phyloP scores from a whole-genome alignment of 2,329 filamentous ascomycete genomes.

The Periconia sp. region DNA sequence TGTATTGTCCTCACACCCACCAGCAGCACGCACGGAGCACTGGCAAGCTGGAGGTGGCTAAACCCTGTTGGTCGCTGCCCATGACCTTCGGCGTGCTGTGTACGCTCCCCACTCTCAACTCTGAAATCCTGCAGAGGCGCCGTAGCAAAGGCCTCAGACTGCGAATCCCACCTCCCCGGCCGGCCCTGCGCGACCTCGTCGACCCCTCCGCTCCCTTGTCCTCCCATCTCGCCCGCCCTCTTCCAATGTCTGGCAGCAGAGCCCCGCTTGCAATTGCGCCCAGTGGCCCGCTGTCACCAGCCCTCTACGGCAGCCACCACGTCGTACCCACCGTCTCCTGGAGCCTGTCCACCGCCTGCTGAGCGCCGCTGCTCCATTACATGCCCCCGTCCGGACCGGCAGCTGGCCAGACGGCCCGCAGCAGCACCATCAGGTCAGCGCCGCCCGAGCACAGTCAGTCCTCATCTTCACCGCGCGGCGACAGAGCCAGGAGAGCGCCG shows the following conservation, averaged over 20 bases:
- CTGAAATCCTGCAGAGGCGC: neutral
- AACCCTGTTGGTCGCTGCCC: neutral
- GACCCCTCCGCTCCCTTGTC: neutral
- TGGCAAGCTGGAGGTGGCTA: neutral
- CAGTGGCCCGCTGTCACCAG: constrained; percentile 25
- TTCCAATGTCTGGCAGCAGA: constrained; percentile 30
- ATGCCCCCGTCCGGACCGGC: constrained; percentile 10
- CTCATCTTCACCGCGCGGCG: too few relatives aligned
- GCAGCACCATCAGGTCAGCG: constrained; percentile 9
- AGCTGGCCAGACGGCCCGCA: constrained; percentile 4
- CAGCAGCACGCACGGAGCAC: too few relatives aligned
- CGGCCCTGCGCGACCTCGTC: neutral
- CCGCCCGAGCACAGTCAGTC: constrained; percentile 13
- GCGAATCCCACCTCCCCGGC: neutral
- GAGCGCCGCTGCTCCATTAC: neutral
- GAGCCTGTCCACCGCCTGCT: constrained; percentile 3
- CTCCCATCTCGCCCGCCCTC: constrained; percentile 1
- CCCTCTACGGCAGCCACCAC: constrained; percentile 19
- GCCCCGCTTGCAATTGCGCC: constrained; percentile 27
- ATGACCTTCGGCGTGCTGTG: neutral
- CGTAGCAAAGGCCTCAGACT: neutral
- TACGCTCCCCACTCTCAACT: neutral
- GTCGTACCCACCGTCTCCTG: constrained; percentile 18
- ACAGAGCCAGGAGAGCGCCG: constrained; percentile 35
- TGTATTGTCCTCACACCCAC: too few relatives aligned